Evolutionary conservation across 495 filamentous ascomycete genomes (phyloP).

Genomic region (Hyaloscypha bicolor): DNA sequence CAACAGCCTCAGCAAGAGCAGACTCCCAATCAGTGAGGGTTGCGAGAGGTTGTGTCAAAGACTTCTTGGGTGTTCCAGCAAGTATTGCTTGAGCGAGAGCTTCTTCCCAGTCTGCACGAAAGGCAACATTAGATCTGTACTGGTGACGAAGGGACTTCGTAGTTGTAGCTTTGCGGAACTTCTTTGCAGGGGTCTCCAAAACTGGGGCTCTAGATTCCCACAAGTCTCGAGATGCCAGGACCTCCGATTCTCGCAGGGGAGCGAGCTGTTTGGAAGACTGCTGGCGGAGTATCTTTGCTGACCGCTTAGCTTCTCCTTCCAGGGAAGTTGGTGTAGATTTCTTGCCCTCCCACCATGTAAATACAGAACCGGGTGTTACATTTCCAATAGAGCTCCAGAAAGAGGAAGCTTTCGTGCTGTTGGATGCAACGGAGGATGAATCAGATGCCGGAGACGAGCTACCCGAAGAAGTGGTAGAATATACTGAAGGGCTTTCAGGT

Average conservation of each 20-base stretch:
- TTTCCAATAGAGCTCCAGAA: slow-evolving; percentile 20
- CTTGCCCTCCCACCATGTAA: slow-evolving; percentile 24
- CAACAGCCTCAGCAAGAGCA: slow-evolving; percentile 24
- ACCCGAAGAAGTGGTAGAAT: slow-evolving; percentile 26
- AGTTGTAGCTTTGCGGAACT: background rate
- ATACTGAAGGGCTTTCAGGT: slow-evolving; percentile 30
- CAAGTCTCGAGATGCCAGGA: slow-evolving; percentile 23
- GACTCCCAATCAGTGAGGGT: slow-evolving; percentile 19
- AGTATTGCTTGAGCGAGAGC: slow-evolving; percentile 15
- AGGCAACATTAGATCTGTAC: slow-evolving; percentile 15
- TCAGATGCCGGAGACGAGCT: slow-evolving; percentile 29
- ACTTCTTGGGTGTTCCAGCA: slow-evolving; percentile 5
- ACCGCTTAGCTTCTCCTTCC: background rate
- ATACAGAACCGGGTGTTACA: background rate
- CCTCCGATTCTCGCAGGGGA: slow-evolving; percentile 28
- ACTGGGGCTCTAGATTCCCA: slow-evolving; percentile 23
- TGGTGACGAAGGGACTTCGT: slow-evolving; percentile 20
- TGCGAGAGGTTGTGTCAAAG: slow-evolving; percentile 1
- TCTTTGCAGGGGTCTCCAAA: slow-evolving; percentile 15
- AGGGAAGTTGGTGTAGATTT: slow-evolving; percentile 8
- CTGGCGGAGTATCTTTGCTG: slow-evolving; percentile 23
- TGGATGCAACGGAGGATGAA: slow-evolving; percentile 29
- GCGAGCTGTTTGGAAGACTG: slow-evolving; percentile 10
- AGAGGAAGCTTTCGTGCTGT: slow-evolving; percentile 34
- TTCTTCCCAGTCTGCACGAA: slow-evolving; percentile 23